These are phyloP conservation scores for Phytophthora citrophthora DNA, from an alignment of 352 stramenopile species.

Conservation along the genomic window DNA sequence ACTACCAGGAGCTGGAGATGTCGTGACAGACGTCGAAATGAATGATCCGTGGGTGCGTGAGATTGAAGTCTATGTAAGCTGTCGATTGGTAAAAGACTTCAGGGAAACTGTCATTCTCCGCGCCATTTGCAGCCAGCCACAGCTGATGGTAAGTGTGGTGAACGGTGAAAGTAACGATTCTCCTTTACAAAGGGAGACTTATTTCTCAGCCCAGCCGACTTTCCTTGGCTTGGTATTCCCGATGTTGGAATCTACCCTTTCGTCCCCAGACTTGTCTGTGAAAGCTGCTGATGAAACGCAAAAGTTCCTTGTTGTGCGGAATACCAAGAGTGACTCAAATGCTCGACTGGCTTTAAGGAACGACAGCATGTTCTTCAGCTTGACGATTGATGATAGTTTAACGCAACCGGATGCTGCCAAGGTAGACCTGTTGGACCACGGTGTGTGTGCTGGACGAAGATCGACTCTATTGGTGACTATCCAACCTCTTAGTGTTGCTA, in stretches of 20 bases:
- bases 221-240: slow-evolving; percentile 85
- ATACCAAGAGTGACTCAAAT: slow-evolving; percentile 68
- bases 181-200: slow-evolving; percentile 30
- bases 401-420: slow-evolving; percentile 48
- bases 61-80: slow-evolving; percentile 90
- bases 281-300: slow-evolving; percentile 45
- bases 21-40: slow-evolving; percentile 17
- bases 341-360: slow-evolving; percentile 81
- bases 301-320: slow-evolving; percentile 83
- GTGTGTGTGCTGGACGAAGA: slow-evolving; percentile 67
- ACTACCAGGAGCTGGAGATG: slow-evolving; percentile 12
- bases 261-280: slow-evolving; percentile 36
- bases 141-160: slow-evolving; percentile 75
- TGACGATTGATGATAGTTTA: slow-evolving; percentile 58
- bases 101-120: slow-evolving; percentile 83
- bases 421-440: slow-evolving; percentile 72
- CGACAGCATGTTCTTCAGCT: slow-evolving; percentile 87
- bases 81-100: slow-evolving; percentile 89
- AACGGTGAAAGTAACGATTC: slow-evolving; percentile 50
- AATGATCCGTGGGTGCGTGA: slow-evolving; percentile 79
- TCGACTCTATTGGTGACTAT: slow-evolving; percentile 77
- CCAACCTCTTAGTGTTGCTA: slow-evolving; percentile 52
- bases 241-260: slow-evolving; percentile 74
- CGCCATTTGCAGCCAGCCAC: slow-evolving; percentile 79
- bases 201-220: slow-evolving; percentile 63